A percentile compares a stretch with the other conserved stretches of the same genome.
Evolutionary conservation across 192 early-diverging fungal species (phyloP).

Genomic region (Backusella luteola): DNA sequence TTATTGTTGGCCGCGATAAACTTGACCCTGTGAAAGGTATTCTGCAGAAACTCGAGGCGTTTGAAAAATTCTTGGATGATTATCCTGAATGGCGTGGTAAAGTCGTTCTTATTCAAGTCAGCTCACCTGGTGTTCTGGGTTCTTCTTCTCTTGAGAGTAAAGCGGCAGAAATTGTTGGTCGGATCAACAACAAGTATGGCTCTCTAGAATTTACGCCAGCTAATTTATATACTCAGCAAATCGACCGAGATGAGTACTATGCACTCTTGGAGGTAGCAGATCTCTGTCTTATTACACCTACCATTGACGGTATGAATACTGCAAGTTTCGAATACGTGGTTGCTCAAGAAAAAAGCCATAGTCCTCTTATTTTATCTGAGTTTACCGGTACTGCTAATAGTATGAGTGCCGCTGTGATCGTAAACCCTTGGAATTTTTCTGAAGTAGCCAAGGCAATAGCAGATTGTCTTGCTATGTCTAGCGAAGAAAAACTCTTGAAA

Average conservation of each 20-base stretch:
- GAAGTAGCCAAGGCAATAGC: slow-evolving; percentile 80
- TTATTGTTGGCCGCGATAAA: slow-evolving; percentile 97
- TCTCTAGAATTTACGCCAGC: slow-evolving; percentile 95
- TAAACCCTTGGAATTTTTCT: slow-evolving; percentile 86
- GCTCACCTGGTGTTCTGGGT: slow-evolving; percentile 77
- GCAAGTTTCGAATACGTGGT: slow-evolving; percentile 92
- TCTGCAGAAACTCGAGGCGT: slow-evolving; percentile 91
- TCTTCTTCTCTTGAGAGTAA: slow-evolving; percentile 73
- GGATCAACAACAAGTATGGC: slow-evolving; percentile 94
- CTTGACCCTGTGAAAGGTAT: slow-evolving; percentile 94
- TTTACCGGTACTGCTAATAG: slow-evolving; percentile 94
- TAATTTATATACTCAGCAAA: slow-evolving; percentile 87
- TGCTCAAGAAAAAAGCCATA: slow-evolving; percentile 84
- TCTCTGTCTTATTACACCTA: slow-evolving; percentile 84
- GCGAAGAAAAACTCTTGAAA: slow-evolving; percentile 62
- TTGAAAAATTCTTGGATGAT: slow-evolving; percentile 85
- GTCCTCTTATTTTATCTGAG: slow-evolving; percentile 90
- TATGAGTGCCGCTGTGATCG: slow-evolving; percentile 75
- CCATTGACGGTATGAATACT: slow-evolving; percentile 98
- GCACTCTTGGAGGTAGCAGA: slow-evolving; percentile 93
- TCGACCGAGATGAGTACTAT: slow-evolving; percentile 96
- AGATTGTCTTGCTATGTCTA: slow-evolving; percentile 63
- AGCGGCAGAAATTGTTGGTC: slow-evolving; percentile 86
- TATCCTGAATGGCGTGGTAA: slow-evolving; percentile 93
- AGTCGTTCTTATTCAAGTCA: slow-evolving; percentile 95